Evolutionary conservation across 495 filamentous ascomycete genomes (phyloP).

Genomic region (Hypomontagnella submonticulosa): DNA sequence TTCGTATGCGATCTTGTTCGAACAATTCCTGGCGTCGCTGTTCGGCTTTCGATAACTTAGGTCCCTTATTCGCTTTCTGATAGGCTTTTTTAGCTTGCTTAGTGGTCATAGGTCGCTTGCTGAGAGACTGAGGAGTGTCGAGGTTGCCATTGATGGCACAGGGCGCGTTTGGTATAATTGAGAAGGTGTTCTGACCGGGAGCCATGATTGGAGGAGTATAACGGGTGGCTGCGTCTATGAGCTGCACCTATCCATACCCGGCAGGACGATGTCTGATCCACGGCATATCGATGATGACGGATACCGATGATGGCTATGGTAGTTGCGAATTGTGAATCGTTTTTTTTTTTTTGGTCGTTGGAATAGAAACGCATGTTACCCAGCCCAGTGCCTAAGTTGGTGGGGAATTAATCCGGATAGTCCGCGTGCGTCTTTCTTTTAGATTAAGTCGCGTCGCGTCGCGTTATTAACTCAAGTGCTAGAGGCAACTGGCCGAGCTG

Average conservation of each 20-base stretch:
- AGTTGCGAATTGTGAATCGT: too few species aligned
- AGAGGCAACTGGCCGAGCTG: neutral
- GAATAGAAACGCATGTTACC: neutral
- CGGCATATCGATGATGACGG: slow-evolving; percentile 25
- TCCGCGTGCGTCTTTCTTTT: too few species aligned
- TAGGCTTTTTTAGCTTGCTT: slow-evolving; percentile 58
- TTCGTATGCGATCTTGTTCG: slow-evolving; percentile 58
- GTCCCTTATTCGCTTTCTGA: slow-evolving; percentile 45
- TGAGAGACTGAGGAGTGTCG: slow-evolving; percentile 18
- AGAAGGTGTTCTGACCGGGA: slow-evolving; percentile 48
- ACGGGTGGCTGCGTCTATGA: neutral
- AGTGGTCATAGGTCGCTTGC: slow-evolving; percentile 56
- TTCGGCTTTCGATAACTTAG: slow-evolving; percentile 55
- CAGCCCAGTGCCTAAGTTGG: too few species aligned
- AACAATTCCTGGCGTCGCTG: slow-evolving; percentile 52
- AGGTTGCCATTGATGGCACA: slow-evolving; percentile 38
- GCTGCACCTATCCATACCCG: slow-evolving; percentile 23
- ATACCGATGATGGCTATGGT: slow-evolving; percentile 4
- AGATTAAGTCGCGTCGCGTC: slow-evolving; percentile 18
- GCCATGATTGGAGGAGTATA: slow-evolving; percentile 29
- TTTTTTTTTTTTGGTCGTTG: neutral
- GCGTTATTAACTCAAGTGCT: neutral
- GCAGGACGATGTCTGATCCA: slow-evolving; percentile 7
- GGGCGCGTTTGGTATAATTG: slow-evolving; percentile 45
- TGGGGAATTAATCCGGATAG: too few species aligned